Evolutionary conservation across 495 filamentous ascomycete species (phyloP).

Genomic region (Hypoxylon fragiforme): DNA sequence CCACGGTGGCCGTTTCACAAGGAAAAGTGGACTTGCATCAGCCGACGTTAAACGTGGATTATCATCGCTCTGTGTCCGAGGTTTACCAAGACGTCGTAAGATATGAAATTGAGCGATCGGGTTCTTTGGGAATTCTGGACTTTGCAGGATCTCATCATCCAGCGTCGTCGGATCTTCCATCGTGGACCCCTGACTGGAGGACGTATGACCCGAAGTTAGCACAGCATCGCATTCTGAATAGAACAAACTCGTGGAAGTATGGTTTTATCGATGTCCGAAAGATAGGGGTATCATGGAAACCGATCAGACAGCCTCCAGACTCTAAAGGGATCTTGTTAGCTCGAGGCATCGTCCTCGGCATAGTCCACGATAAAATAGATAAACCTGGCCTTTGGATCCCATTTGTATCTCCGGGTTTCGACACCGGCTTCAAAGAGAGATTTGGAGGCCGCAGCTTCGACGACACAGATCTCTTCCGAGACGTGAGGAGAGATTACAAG

Average conservation of each 20-base stretch:
- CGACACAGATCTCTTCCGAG: conserved; percentile 7
- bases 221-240: conserved; percentile 14
- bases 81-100: conserved; percentile 19
- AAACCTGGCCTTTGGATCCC: conserved; percentile 4
- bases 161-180: conserved; percentile 8
- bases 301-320: neutral
- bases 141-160: conserved; percentile 1
- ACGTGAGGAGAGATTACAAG: conserved; percentile 8
- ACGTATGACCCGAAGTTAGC: neutral
- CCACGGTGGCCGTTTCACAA: conserved; percentile 13
- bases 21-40: neutral
- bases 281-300: conserved; percentile 9
- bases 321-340: conserved; percentile 1
- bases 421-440: conserved; percentile 13
- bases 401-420: conserved; percentile 7
- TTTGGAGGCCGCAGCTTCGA: conserved; percentile 15
- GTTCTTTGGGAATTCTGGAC: conserved; percentile 14
- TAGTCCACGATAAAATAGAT: neutral
- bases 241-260: conserved; percentile 19
- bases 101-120: conserved; percentile 9
- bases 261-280: conserved; percentile 11
- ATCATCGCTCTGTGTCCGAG: conserved; percentile 10
- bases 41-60: conserved; percentile 7
- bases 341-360: conserved; percentile 9
- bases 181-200: conserved; percentile 19